Percentiles rank a stretch among this genome's conserved stretches.
phyloP scores from a whole-genome alignment of 805 yeast species.

The Lipomyces lipofer region DNA sequence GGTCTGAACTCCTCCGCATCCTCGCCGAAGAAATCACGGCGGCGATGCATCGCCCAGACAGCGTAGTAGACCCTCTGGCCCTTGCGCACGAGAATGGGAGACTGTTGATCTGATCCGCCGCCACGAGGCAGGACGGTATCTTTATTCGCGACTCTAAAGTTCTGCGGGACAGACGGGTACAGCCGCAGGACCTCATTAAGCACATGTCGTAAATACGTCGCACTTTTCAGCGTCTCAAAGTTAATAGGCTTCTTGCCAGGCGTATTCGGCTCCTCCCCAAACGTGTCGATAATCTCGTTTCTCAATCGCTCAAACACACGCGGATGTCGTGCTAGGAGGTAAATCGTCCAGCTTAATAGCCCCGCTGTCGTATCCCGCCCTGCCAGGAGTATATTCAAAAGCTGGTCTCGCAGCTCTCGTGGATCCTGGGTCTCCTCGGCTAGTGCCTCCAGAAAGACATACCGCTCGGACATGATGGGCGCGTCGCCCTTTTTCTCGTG shows the following conservation, averaged over 20 bases:
- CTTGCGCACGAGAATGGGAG: slow-evolving; percentile 47
- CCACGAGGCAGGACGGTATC: slow-evolving; percentile 55
- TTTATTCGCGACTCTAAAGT: slow-evolving; percentile 48
- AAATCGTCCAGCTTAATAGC: slow-evolving; percentile 47
- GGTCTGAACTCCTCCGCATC: slow-evolving; percentile 49
- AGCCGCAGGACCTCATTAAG: slow-evolving; percentile 51
- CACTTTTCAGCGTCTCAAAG: slow-evolving; percentile 51
- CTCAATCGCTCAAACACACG: slow-evolving; percentile 40
- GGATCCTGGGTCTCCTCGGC: slow-evolving; percentile 52
- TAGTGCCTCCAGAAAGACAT: slow-evolving; percentile 50
- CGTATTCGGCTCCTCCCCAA: slow-evolving; percentile 37
- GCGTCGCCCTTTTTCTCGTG: slow-evolving; percentile 26
- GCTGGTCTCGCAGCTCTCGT: slow-evolving; percentile 49
- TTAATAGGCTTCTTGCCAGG: slow-evolving; percentile 35
- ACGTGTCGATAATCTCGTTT: slow-evolving; percentile 42
- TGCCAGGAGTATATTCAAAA: slow-evolving; percentile 52
- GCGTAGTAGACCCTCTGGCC: slow-evolving; percentile 46
- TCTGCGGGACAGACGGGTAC: slow-evolving; percentile 54
- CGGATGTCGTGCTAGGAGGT: slow-evolving; percentile 47
- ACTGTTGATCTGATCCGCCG: slow-evolving; percentile 47
- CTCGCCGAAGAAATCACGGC: slow-evolving; percentile 45
- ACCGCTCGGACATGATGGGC: slow-evolving; percentile 41
- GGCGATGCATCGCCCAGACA: slow-evolving; percentile 48
- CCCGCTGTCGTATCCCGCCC: slow-evolving; percentile 59
- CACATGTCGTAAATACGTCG: slow-evolving; percentile 50